Conservation (phyloP, 2,329 filamentous ascomycete genomes). For the Monosporascus sp. region DNA sequence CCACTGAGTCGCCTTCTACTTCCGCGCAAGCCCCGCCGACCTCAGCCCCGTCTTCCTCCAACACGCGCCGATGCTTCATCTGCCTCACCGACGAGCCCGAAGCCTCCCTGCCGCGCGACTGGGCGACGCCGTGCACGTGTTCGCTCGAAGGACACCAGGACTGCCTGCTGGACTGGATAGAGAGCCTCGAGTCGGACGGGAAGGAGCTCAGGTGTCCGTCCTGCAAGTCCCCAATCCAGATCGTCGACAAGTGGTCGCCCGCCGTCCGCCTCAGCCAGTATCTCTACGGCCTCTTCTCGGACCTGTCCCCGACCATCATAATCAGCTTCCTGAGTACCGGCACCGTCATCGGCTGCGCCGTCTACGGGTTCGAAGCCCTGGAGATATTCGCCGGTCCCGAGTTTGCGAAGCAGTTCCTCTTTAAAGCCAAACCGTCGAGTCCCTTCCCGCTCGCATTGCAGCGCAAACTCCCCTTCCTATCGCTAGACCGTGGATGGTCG, state of each 20-base stretch:
- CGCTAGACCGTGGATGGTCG: not conserved
- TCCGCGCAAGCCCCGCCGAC: no score
- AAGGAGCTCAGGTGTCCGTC: constrained; percentile 78
- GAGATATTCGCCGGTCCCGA: constrained; percentile 47
- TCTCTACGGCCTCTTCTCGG: constrained; percentile 50
- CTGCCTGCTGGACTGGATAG: constrained; percentile 78
- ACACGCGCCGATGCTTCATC: constrained; percentile 53
- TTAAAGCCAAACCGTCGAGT: constrained; percentile 9
- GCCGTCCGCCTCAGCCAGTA: constrained; percentile 62
- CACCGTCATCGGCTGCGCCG: constrained; percentile 45
- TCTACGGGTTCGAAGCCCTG: constrained; percentile 48
- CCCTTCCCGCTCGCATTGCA: constrained; percentile 3
- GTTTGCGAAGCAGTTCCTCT: constrained; percentile 37
- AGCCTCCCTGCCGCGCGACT: constrained; percentile 43
- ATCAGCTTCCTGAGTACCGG: constrained; percentile 52
- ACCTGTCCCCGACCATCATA: constrained; percentile 58
- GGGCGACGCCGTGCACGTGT: constrained; percentile 88
- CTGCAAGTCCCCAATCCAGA: constrained; percentile 75
- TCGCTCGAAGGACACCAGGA: constrained; percentile 85
- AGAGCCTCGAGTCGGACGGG: constrained; percentile 69
- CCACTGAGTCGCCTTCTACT: no score
- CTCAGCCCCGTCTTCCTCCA: constrained; percentile 5
- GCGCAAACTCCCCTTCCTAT: not conserved
- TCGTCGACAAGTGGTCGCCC: constrained; percentile 69
- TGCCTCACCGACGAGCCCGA: constrained; percentile 55